Evolutionary conservation across 768 basidiomycete genomes (phyloP).

Genomic region (Jaapia argillacea): DNA sequence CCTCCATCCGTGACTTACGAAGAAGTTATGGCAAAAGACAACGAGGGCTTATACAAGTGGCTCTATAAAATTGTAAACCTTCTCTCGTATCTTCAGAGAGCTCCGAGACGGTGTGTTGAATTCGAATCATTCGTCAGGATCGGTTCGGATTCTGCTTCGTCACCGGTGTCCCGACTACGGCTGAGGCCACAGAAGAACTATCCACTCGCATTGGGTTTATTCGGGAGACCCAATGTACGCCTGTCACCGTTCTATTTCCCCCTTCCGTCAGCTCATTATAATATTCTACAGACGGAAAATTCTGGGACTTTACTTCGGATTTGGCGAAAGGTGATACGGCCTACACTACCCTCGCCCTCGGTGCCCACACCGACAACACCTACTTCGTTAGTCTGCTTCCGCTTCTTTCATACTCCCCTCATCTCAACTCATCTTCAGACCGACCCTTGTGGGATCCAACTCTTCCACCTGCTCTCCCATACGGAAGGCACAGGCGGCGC

Average conservation of each 20-base stretch:
- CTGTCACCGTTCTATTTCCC: neutral
- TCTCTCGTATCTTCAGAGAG: neutral
- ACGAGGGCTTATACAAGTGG: constrained; percentile 71
- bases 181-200: constrained; percentile 79
- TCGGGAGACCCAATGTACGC: constrained; percentile 70
- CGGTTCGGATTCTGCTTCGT: constrained; percentile 86
- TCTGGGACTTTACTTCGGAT: constrained; percentile 96
- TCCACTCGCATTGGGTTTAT: constrained; percentile 75
- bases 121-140: no score
- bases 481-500: constrained; percentile 75
- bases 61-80: constrained; percentile 63
- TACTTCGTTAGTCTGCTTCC: constrained; percentile 45
- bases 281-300: constrained; percentile 64
- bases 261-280: neutral
- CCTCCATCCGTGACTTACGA: constrained; percentile 69
- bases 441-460: constrained; percentile 90
- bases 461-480: constrained; percentile 89
- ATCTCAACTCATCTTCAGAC: constrained; percentile 37
- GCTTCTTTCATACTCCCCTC: neutral
- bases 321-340: constrained; percentile 89
- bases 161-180: constrained; percentile 65
- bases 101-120: neutral
- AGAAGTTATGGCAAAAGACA: constrained; percentile 58
- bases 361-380: constrained; percentile 74
- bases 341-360: constrained; percentile 82